Base-by-base conservation (phyloP, 495 filamentous ascomycete species). In the Aspergillus avenaceus region DNA sequence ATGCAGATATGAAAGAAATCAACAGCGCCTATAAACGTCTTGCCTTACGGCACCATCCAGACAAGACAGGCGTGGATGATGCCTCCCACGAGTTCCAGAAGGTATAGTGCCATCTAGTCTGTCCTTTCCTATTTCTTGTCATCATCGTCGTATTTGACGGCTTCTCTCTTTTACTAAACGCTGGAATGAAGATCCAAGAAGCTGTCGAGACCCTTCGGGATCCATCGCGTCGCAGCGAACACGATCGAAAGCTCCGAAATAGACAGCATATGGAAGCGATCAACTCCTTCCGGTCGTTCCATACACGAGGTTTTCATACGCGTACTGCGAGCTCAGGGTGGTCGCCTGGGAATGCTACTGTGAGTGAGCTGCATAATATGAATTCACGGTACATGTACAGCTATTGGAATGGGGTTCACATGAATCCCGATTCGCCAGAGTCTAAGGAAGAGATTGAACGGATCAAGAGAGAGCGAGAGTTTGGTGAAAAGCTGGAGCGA, bases 41-140 rank as follows among this genome's bases (percentile, higher is more conserved):
- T 8, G 84, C 82, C 1, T 60, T 85, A 42, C 78, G 75, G 49
- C 67, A 63, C 55, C 83, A 86, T 51, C 84, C 83, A 0, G 83
- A 86, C 65, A 85, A 86, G 60, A 72, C 76, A 56, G 68, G 70
- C 26, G 64, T 66, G 28, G 67, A 68, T 23, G 61, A 69, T 14
- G 47, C 55, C 13, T 65, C 72, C 5, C 52, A 75, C 34, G 64
- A 76, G 21, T 85, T 84, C 22, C 66, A 54, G 40, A 55, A 61
- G 45, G 69, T 72, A 47, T 18, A 21, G 37, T 46, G 36, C 31
- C 1, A 26, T 23, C 42, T 42, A 8, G 14, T 34, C 36, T 7
- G 49, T n/a, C 16, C 4, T 23, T 24, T 13, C 24, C n/a, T n/a
- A n/a, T n/a, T n/a, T n/a, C n/a, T n/a, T n/a, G n/a, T n/a, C n/a